Evolutionary conservation across 2,329 filamentous ascomycete genomes (phyloP).

Genomic region (Aspergillus bombycis): DNA sequence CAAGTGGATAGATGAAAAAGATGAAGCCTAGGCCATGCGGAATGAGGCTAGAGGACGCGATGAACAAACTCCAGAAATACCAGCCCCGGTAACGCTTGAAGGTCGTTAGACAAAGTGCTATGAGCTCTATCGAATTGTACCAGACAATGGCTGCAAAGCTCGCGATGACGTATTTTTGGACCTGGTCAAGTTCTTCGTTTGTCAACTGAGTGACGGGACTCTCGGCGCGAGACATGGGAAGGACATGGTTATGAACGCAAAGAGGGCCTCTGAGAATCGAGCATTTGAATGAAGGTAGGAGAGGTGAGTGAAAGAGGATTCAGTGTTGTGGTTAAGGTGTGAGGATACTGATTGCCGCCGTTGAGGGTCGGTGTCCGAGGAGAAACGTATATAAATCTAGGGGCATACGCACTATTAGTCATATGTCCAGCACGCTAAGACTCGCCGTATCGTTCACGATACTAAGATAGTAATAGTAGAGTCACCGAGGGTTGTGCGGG

Average conservation of each 20-base stretch:
- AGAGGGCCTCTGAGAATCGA: not conserved
- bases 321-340: not conserved
- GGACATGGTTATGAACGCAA: not conserved
- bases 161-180: conserved; percentile 3
- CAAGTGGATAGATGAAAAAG: conserved; percentile 37
- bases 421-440: not conserved
- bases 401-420: not conserved
- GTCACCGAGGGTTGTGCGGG: not conserved
- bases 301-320: not conserved
- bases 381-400: not conserved
- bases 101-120: not conserved
- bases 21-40: conserved; percentile 39
- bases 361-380: not conserved
- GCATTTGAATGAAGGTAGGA: not conserved
- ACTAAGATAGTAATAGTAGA: not conserved
- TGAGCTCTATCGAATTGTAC: conserved; percentile 42
- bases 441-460: not conserved
- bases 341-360: too few relatives aligned
- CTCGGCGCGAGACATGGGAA: not conserved
- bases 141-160: conserved; percentile 39
- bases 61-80: conserved; percentile 7
- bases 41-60: conserved; percentile 29
- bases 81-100: conserved; percentile 4
- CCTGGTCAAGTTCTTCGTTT: not conserved
- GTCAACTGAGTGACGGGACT: not conserved